These are phyloP conservation scores for Talaromyces nanjingensis DNA, from an alignment of 495 filamentous ascomycete genomes.

Conservation along the genomic window DNA sequence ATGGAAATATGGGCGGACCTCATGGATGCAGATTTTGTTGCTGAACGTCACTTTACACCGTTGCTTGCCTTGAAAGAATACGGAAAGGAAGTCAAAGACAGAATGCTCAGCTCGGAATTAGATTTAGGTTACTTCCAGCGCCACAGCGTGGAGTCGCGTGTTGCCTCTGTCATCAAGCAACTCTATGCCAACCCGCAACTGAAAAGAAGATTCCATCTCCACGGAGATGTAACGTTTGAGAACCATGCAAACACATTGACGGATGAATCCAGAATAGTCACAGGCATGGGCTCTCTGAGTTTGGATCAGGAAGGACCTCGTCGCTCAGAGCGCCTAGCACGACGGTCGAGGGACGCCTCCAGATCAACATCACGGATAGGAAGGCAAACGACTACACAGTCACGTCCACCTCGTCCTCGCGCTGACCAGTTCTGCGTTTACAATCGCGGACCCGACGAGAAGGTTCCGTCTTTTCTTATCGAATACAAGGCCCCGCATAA, in stretches of 20 bases:
- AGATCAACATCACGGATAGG: not conserved
- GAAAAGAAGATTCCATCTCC: slow-evolving; percentile 7
- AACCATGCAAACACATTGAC: not conserved
- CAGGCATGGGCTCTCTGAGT: not conserved
- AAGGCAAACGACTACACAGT: slow-evolving; percentile 2
- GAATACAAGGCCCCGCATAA: slow-evolving; percentile 40
- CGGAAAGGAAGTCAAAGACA: no score
- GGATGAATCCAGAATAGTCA: not conserved
- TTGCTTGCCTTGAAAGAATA: no score
- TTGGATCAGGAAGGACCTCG: not conserved
- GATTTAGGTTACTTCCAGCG: not conserved
- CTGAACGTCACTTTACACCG: slow-evolving; percentile 3
- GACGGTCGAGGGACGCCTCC: not conserved
- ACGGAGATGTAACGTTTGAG: not conserved
- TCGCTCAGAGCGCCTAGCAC: slow-evolving; percentile 8
- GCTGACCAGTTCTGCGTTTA: slow-evolving; percentile 41
- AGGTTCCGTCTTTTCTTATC: slow-evolving; percentile 21
- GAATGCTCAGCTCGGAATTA: no score
- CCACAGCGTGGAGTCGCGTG: slow-evolving; percentile 8
- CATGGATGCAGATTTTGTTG: slow-evolving; percentile 11
- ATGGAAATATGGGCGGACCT: slow-evolving; percentile 11
- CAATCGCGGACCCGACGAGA: slow-evolving; percentile 17
- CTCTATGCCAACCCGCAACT: slow-evolving; percentile 7
- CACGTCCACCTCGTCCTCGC: slow-evolving; percentile 10
- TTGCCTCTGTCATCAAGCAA: slow-evolving; percentile 9